Evolutionary conservation across 768 basidiomycete species (phyloP).

Genomic region (Amyloporia xantha): DNA sequence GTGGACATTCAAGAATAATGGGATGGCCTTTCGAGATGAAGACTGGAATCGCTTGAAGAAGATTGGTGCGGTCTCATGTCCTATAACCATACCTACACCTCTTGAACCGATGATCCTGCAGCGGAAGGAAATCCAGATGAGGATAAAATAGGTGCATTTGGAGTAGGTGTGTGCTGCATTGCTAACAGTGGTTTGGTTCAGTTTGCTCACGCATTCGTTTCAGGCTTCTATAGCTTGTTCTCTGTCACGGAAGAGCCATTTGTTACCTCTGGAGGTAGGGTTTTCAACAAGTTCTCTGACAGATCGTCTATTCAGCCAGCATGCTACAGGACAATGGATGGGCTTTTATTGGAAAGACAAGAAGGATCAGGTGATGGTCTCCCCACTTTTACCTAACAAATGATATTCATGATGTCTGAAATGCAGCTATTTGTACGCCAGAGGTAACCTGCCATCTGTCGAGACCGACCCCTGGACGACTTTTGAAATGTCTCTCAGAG

Average conservation of each 20-base stretch:
- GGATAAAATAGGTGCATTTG: conserved; percentile 93
- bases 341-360: conserved; percentile 94
- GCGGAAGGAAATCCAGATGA: conserved; percentile 94
- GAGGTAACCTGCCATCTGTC: conserved; percentile 48
- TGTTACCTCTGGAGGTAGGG: conserved; percentile 70
- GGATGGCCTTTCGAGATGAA: conserved; percentile 71
- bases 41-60: conserved; percentile 90
- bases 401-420: no score
- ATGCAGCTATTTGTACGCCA: conserved; percentile 74
- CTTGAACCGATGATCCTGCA: conserved; percentile 18
- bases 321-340: conserved; percentile 72
- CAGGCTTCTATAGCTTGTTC: conserved; percentile 75
- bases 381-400: not conserved
- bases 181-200: no score
- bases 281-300: not conserved
- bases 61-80: conserved; percentile 48
- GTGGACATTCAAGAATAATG: conserved; percentile 89
- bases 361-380: conserved; percentile 63
- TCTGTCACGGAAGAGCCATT: conserved; percentile 81
- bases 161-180: conserved; percentile 48
- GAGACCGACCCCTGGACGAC: conserved; percentile 60
- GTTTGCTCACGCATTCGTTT: no score
- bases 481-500: conserved; percentile 85
- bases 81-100: not conserved
- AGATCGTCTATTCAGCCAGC: not conserved